phyloP scores from a whole-genome alignment of 2,329 filamentous ascomycete genomes.

The Talaromyces sp. region DNA sequence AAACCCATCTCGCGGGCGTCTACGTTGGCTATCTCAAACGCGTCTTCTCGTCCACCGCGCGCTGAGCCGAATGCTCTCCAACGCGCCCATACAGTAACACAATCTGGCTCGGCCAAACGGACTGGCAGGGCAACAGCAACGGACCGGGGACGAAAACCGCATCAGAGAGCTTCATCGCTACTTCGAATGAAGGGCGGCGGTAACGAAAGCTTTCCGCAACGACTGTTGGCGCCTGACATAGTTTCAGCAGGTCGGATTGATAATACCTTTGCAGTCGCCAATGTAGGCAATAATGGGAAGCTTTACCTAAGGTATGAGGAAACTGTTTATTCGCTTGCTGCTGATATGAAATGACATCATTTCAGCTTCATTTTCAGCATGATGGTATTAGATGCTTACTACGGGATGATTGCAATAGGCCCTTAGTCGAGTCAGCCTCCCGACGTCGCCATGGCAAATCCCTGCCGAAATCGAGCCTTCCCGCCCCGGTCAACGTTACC shows the following conservation, averaged over 20 bases:
- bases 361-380: not conserved
- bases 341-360: not conserved
- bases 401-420: slow-evolving; percentile 23
- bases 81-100: slow-evolving; percentile 39
- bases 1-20: slow-evolving; percentile 13
- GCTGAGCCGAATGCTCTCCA: slow-evolving; percentile 28
- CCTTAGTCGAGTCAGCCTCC: slow-evolving; percentile 31
- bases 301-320: slow-evolving; percentile 71
- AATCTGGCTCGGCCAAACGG: slow-evolving; percentile 31
- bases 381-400: not conserved
- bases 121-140: slow-evolving; percentile 25
- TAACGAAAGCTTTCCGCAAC: slow-evolving; percentile 47
- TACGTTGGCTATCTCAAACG: slow-evolving; percentile 13
- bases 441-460: slow-evolving; percentile 14
- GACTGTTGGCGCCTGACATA: slow-evolving; percentile 52
- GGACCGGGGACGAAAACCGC: slow-evolving; percentile 32
- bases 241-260: slow-evolving; percentile 61
- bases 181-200: slow-evolving; percentile 51
- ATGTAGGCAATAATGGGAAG: slow-evolving; percentile 77
- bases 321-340: slow-evolving; percentile 7
- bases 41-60: slow-evolving; percentile 21
- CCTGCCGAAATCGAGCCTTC: slow-evolving; percentile 26
- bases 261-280: slow-evolving; percentile 72
- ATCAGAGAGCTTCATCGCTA: slow-evolving; percentile 30
- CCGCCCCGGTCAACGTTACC: slow-evolving; percentile 58